Conservation (phyloP, 768 basidiomycete genomes). For the Austroboletus eburneus region DNA sequence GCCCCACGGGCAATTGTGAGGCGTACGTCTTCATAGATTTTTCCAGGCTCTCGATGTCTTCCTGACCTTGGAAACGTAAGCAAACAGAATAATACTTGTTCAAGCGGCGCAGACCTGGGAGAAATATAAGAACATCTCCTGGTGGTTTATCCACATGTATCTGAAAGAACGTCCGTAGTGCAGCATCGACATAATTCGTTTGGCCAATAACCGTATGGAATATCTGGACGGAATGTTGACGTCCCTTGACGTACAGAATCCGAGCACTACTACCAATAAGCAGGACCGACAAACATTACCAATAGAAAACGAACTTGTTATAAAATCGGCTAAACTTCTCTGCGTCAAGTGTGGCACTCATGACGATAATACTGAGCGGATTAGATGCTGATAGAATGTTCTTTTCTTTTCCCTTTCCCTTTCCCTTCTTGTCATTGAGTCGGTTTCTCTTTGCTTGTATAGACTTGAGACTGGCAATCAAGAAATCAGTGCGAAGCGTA, state of each 20-base stretch:
- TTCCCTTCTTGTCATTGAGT: constrained; percentile 40
- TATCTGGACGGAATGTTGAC: constrained; percentile 87
- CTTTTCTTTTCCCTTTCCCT: constrained; percentile 41
- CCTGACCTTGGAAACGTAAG: constrained; percentile 61
- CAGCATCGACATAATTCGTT: constrained; percentile 82
- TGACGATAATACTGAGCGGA: constrained; percentile 88
- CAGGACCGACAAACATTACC: background rate
- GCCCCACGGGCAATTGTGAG: constrained; percentile 59
- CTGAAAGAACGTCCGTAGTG: constrained; percentile 91
- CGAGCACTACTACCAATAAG: constrained; percentile 55
- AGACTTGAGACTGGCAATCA: constrained; percentile 85
- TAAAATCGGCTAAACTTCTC: constrained; percentile 92
- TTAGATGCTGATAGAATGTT: constrained; percentile 37
- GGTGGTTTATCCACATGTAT: constrained; percentile 76
- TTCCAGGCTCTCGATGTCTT: constrained; percentile 89
- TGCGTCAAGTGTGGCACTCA: constrained; percentile 97
- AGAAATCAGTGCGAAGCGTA: constrained; percentile 87
- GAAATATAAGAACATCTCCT: constrained; percentile 91
- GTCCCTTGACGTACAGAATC: constrained; percentile 87
- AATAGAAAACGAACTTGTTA: constrained; percentile 52
- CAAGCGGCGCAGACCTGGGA: constrained; percentile 56
- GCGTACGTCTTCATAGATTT: constrained; percentile 69
- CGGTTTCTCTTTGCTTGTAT: constrained; percentile 68
- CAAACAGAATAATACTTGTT: background rate
- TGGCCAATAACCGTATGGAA: constrained; percentile 73